phyloP scores from a whole-genome alignment of 345 rosid species.

The Cardiospermum halicacabum region DNA sequence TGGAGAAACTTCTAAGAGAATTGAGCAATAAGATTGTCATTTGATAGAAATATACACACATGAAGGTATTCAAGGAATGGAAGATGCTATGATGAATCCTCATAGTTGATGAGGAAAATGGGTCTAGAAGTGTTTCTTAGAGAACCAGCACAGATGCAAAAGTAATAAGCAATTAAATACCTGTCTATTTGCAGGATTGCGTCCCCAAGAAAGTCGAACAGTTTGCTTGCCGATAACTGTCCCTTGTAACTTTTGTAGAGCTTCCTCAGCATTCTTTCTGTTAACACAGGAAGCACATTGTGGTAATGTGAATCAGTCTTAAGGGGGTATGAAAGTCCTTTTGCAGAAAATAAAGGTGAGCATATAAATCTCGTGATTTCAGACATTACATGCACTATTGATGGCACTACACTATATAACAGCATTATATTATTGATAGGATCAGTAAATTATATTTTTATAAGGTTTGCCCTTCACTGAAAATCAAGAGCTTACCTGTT shows the following conservation, averaged over 20 bases:
- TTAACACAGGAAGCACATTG: constrained; percentile 15
- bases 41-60: background rate
- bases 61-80: background rate
- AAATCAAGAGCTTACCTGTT: constrained; percentile 44
- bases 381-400: background rate
- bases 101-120: background rate
- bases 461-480: constrained; percentile 4
- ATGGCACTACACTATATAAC: background rate
- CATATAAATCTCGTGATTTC: background rate
- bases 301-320: constrained; percentile 1
- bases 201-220: constrained; percentile 97
- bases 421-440: background rate
- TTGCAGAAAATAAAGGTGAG: background rate
- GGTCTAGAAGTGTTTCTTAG: background rate
- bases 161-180: constrained; percentile 21
- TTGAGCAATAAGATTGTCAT: background rate
- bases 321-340: background rate
- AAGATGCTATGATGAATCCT: background rate
- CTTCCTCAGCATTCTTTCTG: constrained; percentile 89
- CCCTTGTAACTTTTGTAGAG: constrained; percentile 69
- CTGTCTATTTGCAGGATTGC: constrained; percentile 79
- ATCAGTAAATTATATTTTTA: background rate
- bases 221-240: constrained; percentile 83
- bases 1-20: background rate
- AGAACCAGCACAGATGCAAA: background rate